Evolutionary conservation across 1,139 yeast species (phyloP), one percentile per base, ranked within the genome.

Genomic region (Geotrichum restrictum): DNA sequence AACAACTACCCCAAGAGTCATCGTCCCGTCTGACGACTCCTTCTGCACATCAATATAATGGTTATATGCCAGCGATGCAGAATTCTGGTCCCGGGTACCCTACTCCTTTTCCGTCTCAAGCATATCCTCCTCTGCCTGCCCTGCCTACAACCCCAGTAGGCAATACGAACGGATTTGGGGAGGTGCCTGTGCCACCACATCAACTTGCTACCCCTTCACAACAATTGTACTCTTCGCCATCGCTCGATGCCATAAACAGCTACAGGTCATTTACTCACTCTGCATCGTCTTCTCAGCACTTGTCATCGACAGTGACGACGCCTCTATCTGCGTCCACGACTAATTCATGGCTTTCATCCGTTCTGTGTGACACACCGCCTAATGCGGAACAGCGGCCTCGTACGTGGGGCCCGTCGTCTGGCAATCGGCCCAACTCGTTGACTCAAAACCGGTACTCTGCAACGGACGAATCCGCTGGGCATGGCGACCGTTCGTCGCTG

Each of bases 391-490:
- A 64, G 36, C 55, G 69, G 11, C 68, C 69, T 1, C 64, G 62
- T 47, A 64, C 69, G 4, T 65, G 69, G 69, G 69, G 69, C 7
- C 69, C 68, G 1, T 36, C 43, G 1, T 56, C 64, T 16, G 55
- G 55, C 34, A 52, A 55, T 36, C 3, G 27, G 4, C 38, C 29
- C 44, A 40, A 40, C 32, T 21, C 32, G 18, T 18, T 40, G 33
- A 22, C 3, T 18, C 41, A 38, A 3, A 38, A 7, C 6, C 54
- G 65, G 24, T 59, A 56, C 44, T 61, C 62, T 10, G 61, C 61
- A 1, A 57, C 63, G 29, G 63, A 62, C 43, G 66, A 63, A 19
- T 53, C 21, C 59, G 55, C 22, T 55, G 56, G 10, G n/a, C 51
- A 22, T 62, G 60, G 45, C 51, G 63, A 18, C 57, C 61, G 58